phyloP scores from a whole-genome alignment of 1,284 basidiomycete genomes.

The Athelia psychrophila region DNA sequence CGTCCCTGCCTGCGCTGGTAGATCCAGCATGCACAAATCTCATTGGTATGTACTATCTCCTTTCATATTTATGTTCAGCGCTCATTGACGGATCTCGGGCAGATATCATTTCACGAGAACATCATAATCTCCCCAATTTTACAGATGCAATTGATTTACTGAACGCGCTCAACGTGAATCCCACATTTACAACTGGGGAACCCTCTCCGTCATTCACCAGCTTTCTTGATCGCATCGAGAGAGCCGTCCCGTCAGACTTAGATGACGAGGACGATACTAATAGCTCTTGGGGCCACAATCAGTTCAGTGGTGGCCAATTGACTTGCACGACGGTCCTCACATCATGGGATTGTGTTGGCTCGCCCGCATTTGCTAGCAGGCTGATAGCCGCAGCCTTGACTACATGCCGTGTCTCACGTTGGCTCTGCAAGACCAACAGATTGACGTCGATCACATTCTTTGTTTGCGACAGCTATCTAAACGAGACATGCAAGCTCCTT shows the following conservation, averaged over 20 bases:
- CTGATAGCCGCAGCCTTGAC: background rate
- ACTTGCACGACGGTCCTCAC: background rate
- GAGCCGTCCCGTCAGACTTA: background rate
- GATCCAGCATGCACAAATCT: background rate
- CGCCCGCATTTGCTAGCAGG: background rate
- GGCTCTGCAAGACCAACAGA: background rate
- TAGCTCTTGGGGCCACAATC: background rate
- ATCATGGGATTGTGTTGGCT: background rate
- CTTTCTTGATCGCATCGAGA: background rate
- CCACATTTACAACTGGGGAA: background rate
- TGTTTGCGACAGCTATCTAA: too few species aligned
- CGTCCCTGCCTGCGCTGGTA: background rate
- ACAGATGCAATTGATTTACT: background rate
- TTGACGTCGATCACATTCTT: too few species aligned
- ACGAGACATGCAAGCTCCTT: too few species aligned
- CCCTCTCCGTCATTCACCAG: background rate
- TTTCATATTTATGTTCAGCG: too few species aligned
- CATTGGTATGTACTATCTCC: background rate
- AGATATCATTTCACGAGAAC: background rate
- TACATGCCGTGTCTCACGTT: background rate
- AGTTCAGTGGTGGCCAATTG: background rate
- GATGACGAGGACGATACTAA: background rate
- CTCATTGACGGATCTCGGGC: too few species aligned
- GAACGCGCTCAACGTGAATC: background rate
- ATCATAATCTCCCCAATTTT: background rate